Base-by-base conservation (phyloP, 176 grass and related monocot species). In the Chloris gayana region DNA sequence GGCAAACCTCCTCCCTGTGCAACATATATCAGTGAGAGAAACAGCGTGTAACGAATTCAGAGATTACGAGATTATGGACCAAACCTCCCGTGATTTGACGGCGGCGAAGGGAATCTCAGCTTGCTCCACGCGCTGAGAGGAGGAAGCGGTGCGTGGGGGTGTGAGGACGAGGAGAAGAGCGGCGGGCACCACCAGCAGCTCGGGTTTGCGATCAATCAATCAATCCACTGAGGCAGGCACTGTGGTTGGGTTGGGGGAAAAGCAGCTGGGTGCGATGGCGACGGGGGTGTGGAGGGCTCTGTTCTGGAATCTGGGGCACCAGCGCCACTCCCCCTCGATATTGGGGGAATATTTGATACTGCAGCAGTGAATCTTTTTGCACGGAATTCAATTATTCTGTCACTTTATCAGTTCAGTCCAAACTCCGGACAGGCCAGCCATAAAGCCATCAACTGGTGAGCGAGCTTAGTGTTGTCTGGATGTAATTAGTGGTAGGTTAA, bases 261-360 rank as follows among this genome's bases (percentile, higher is more conserved):
- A 39, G 11, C 45, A 67, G 60, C 11, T 61, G 32, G 50, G 69
- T 33, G 58, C 3, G 76, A 64, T 59, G 86, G 59, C 60, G 75
- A 29, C 59, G 44, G 37, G 25, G 41, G 35, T 6, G 35, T 37
- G 6, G 35, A n/a, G n/a, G n/a, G 30, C 34, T 46, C 69, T 74
- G 80, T 82, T 82, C 70, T 65, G 80, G 70, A 82, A 54, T 74
- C 58, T 64, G 59, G 80, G 80, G 59, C 80, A 73, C 69, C 69
- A 64, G 56, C 31, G 6, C 38, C 53, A 12, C 58, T 35, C 10
- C 42, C 58, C 12, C 37, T 31, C 33, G 31, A 78, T 4, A 38
- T 39, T 54, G 42, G 33, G 70, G 46, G 42, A 45, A 35, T 82
- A 51, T 82, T 82, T 73, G 42, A 41, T 74, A 9, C 72, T 34